A percentile compares a stretch with the other conserved stretches of the same genome.
phyloP scores from a whole-genome alignment of 2,329 filamentous ascomycete genomes.

The Cordyceps militaris region DNA sequence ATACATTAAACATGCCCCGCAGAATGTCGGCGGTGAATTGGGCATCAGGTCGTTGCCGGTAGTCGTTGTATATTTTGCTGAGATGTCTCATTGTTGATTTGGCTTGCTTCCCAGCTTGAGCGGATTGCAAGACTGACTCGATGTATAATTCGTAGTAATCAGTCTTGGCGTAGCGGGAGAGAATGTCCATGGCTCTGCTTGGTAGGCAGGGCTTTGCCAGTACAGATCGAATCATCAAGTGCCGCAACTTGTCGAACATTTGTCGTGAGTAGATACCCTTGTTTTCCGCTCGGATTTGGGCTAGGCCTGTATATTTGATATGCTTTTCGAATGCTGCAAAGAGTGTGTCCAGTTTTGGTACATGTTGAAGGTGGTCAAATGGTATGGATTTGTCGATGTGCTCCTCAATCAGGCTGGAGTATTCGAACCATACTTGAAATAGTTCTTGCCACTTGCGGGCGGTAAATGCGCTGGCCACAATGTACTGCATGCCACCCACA shows the following conservation, averaged over 20 bases:
- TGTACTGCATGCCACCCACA: constrained; percentile 35
- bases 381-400: constrained; percentile 12
- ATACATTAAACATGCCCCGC: constrained; percentile 38
- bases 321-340: constrained; percentile 30
- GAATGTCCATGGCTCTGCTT: constrained; percentile 29
- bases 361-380: constrained; percentile 18
- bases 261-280: constrained; percentile 17
- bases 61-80: constrained; percentile 37
- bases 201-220: constrained; percentile 29
- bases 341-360: constrained; percentile 24
- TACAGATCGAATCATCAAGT: constrained; percentile 23
- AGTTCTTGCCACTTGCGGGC: constrained; percentile 29
- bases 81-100: constrained; percentile 27
- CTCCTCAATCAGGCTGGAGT: constrained; percentile 18
- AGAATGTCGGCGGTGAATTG: constrained; percentile 34
- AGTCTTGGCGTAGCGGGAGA: constrained; percentile 33
- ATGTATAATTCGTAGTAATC: constrained; percentile 40
- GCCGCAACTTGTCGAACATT: constrained; percentile 23
- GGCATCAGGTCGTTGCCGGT: constrained; percentile 34
- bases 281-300: constrained; percentile 20
- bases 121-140: constrained; percentile 24
- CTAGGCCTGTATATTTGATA: constrained; percentile 22
- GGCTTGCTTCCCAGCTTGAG: constrained; percentile 22
- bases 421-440: constrained; percentile 31
- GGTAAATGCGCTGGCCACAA: constrained; percentile 36